Percentiles rank a stretch among this genome's conserved stretches.
Conservation (phyloP, 202 grass and related monocot genomes). For the Hordeum pubiflorum region DNA sequence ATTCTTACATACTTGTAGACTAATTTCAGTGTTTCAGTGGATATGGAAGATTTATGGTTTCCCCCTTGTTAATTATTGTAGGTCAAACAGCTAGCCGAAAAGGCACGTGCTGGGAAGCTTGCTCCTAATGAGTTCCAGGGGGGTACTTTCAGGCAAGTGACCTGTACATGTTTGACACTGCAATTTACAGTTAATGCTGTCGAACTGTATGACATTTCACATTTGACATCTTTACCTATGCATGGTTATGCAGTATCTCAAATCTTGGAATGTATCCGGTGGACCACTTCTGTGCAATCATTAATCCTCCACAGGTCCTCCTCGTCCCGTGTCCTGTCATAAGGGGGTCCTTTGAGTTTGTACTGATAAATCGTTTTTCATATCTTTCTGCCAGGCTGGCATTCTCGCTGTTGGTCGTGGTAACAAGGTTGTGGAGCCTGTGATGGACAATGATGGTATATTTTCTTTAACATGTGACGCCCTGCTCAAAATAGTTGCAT, state of each 20-base stretch:
- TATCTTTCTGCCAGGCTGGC: constrained; percentile 49
- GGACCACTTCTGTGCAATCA: constrained; percentile 94
- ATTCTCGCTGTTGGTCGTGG: constrained; percentile 89
- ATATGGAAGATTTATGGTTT: background rate
- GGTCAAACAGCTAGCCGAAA: constrained; percentile 90
- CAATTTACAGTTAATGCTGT: constrained; percentile 15
- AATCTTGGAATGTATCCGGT: constrained; percentile 98
- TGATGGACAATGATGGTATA: constrained; percentile 73
- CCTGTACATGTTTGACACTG: background rate
- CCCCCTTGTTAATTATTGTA: constrained; percentile 15
- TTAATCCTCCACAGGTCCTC: constrained; percentile 89
- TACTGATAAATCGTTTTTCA: constrained; percentile 18
- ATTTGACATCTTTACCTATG: constrained; percentile 16
- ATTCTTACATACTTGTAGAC: background rate
- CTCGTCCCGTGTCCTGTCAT: background rate
- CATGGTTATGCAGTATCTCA: constrained; percentile 60
- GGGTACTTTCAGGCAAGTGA: constrained; percentile 70
- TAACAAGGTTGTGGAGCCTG: constrained; percentile 77
- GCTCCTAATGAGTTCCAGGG: constrained; percentile 80
- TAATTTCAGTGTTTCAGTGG: background rate
- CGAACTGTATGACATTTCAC: background rate
- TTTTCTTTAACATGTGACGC: constrained; percentile 19
- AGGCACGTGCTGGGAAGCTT: constrained; percentile 90
- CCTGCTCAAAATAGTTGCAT: constrained; percentile 9
- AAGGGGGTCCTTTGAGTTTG: background rate